These are phyloP conservation scores for Leishmania tropica DNA, from an alignment of 208 protist species.

Conservation along the genomic window DNA sequence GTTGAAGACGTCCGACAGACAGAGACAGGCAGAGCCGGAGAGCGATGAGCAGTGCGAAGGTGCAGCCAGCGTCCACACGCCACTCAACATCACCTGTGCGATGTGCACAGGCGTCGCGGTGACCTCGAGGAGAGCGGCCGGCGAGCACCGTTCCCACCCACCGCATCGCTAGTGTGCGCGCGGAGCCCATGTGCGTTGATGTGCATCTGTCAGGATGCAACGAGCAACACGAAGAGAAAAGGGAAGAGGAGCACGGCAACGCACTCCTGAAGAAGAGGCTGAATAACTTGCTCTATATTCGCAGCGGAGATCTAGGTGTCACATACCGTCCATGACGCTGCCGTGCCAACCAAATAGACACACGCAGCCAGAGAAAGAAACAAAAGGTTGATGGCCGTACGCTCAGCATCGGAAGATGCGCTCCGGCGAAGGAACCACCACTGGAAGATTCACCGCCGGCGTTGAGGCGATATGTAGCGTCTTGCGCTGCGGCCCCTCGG, in stretches of 20 bases:
- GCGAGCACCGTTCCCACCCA: neutral
- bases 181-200: neutral
- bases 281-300: neutral
- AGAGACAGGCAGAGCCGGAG: neutral
- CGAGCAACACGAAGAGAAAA: neutral
- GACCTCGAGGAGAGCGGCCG: neutral
- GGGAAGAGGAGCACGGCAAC: neutral
- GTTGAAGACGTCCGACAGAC: neutral
- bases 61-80: neutral
- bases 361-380: neutral
- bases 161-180: neutral
- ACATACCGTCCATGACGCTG: neutral
- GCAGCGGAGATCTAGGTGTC: neutral
- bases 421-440: conserved; percentile 17
- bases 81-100: neutral
- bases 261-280: neutral
- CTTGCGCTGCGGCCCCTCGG: conserved; percentile 17
- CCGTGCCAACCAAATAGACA: neutral
- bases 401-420: conserved; percentile 17
- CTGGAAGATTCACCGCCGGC: conserved; percentile 13
- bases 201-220: neutral
- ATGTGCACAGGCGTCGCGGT: neutral
- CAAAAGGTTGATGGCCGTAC: neutral
- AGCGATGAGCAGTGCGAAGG: neutral
- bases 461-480: neutral